Evolutionary conservation across 1,284 basidiomycete genomes (phyloP).

Genomic region (Clitocybe nebularis): DNA sequence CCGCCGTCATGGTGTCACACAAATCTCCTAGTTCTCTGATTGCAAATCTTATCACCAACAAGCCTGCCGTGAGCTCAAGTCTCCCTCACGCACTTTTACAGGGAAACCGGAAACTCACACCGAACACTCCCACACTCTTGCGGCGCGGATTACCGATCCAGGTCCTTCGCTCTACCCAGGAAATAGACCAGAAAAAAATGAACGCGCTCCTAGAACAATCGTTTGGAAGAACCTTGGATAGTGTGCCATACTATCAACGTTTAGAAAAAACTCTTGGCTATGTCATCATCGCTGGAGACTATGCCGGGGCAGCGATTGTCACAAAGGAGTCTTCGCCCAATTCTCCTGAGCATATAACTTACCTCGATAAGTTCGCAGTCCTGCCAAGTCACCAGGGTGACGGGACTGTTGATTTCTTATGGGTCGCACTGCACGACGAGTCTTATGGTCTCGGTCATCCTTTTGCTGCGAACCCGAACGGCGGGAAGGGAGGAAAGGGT

Average conservation of each 20-base stretch:
- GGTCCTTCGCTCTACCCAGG: conserved; percentile 64
- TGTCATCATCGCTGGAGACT: conserved; percentile 93
- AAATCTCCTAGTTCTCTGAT: conserved; percentile 94
- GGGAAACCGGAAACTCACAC: conserved; percentile 78
- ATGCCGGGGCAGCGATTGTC: conserved; percentile 92
- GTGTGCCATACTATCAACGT: conserved; percentile 75
- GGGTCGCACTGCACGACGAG: conserved; percentile 98
- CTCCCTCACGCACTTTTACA: conserved; percentile 91
- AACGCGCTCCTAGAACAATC: conserved; percentile 82
- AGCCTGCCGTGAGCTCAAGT: conserved; percentile 93
- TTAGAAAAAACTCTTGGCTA: conserved; percentile 83
- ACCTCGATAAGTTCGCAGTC: conserved; percentile 99
- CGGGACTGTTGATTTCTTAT: conserved; percentile 98
- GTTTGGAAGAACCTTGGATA: conserved; percentile 77
- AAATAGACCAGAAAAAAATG: conserved; percentile 77
- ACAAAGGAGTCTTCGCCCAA: conserved; percentile 69
- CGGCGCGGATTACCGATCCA: conserved; percentile 86
- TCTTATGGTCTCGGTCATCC: conserved; percentile 94
- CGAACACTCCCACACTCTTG: conserved; percentile 90
- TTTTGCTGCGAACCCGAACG: conserved; percentile 94
- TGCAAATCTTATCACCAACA: conserved; percentile 97
- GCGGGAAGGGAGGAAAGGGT: conserved; percentile 86
- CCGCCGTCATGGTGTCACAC: conserved; percentile 96
- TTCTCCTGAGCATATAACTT: conserved; percentile 64
- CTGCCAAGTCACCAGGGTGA: conserved; percentile 94